A percentile compares a stretch with the other conserved stretches of the same genome.
These are phyloP conservation scores for Saccharomyces paradoxus DNA, from an alignment of 805 yeast species.

Conservation along the genomic window DNA sequence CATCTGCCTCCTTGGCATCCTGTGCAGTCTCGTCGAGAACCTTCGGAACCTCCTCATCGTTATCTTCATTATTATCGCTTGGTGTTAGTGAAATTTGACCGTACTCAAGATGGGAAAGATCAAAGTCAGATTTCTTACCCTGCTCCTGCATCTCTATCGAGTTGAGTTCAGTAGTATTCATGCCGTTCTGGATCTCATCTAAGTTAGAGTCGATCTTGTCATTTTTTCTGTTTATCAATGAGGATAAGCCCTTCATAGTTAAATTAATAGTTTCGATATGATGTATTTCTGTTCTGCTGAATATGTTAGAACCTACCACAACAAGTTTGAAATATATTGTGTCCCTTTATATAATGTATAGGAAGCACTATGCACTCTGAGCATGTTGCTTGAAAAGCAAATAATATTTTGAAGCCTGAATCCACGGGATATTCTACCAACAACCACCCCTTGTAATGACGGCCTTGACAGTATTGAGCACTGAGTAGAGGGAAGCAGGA, in stretches of 20 bases:
- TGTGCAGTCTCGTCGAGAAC: constrained; percentile 3
- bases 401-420: background rate
- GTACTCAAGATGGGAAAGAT: constrained; percentile 7
- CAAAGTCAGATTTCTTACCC: constrained; percentile 2
- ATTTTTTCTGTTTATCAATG: background rate
- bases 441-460: background rate
- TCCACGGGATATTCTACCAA: background rate
- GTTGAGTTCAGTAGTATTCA: background rate
- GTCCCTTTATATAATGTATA: background rate
- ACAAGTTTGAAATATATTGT: background rate
- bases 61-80: constrained; percentile 2
- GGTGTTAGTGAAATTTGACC: constrained; percentile 1
- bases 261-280: background rate
- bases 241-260: constrained; percentile 1
- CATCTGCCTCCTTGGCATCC: constrained; percentile 15
- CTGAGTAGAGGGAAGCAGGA: background rate
- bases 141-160: background rate
- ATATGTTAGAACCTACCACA: background rate
- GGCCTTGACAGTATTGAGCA: background rate
- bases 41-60: background rate
- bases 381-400: background rate
- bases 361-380: background rate
- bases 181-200: background rate
- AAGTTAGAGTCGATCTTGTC: background rate
- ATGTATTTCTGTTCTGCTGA: background rate